Base-by-base conservation (phyloP, 306 rosid species). In the Cajanus cajan region DNA sequence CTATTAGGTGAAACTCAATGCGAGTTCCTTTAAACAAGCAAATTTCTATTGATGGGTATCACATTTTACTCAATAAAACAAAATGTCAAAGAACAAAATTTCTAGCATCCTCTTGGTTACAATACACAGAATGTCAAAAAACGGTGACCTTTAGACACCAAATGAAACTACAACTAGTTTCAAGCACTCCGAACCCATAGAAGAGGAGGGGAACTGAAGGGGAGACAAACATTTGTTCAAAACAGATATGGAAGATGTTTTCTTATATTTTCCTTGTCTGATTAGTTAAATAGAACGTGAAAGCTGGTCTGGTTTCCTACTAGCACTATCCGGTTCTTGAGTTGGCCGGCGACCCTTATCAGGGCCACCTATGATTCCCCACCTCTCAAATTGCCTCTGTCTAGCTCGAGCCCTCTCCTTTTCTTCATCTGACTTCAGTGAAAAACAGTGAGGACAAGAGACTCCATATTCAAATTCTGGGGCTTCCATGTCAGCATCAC, bases 291-390 rank as follows among this genome's bases (percentile, higher is more conserved):
- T 62, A 19, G 93, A 92, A 79, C 64, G 84, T 22, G 94, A 85
- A 70, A 87, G 88, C n/a, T 75, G 81, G 67, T 66, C 81, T 71
- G 83, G 33, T 73, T 66, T 78, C 55, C 75, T 69, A 22, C 28
- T 13, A n/a, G 7, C n/a, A 78, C 69, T 1, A 10, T 76, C 88
- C 0, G 43, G 77, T 36, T 88, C 28, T 7, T 16, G 4, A 13
- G 81, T 33, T 2, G 84, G 89, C 21, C 80, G 84, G 37, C 94
- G 93, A 39, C 96, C 98, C 82, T 91, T 91, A 78, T 95, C 89
- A 2, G 96, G 98, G 80, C 98, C 98, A 8, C 97, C 98, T 8
- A 92, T 95, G 89, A 92, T 51, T 31, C 98, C 97, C 98, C 98
- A 92, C 13, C 91, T 90, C 85, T 91, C 85, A 55, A 92, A 92